phyloP scores from a whole-genome alignment of 1,284 basidiomycete species.

The Apiotrichum porosum region DNA sequence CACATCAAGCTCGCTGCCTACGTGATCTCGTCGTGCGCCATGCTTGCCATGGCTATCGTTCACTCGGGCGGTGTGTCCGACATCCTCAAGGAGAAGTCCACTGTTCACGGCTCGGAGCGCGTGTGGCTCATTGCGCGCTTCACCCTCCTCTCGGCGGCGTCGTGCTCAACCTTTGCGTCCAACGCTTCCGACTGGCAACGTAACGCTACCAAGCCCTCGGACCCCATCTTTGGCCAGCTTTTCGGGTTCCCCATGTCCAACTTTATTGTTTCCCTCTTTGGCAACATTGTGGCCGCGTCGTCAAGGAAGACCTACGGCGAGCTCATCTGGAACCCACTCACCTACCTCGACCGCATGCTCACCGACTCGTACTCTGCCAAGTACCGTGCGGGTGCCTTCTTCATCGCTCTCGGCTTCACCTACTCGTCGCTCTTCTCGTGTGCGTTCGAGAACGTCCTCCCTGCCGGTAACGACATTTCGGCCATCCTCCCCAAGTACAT shows the following conservation, averaged over 20 bases:
- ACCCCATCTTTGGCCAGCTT: slow-evolving; percentile 29
- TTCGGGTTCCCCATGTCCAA: slow-evolving; percentile 47
- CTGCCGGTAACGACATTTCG: slow-evolving; percentile 27
- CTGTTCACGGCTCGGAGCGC: slow-evolving; percentile 50
- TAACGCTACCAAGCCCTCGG: slow-evolving; percentile 59
- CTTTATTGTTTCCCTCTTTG: slow-evolving; percentile 66
- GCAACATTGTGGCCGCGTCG: slow-evolving; percentile 73
- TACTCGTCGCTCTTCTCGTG: slow-evolving; percentile 34
- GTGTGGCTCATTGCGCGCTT: slow-evolving; percentile 58
- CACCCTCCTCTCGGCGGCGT: slow-evolving; percentile 65
- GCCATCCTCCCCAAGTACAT: slow-evolving; percentile 63
- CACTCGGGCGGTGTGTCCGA: slow-evolving; percentile 56
- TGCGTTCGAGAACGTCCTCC: slow-evolving; percentile 32
- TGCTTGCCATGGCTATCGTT: slow-evolving; percentile 29
- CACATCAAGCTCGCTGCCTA: slow-evolving; percentile 33
- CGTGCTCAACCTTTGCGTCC: slow-evolving; percentile 57
- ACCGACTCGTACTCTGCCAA: slow-evolving; percentile 60
- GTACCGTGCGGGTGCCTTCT: slow-evolving; percentile 62
- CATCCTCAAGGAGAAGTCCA: slow-evolving; percentile 70
- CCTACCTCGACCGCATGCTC: slow-evolving; percentile 64
- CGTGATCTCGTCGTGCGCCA: slow-evolving; percentile 24
- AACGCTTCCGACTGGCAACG: slow-evolving; percentile 71
- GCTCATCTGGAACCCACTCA: slow-evolving; percentile 70
- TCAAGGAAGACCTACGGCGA: slow-evolving; percentile 67
- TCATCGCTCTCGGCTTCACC: slow-evolving; percentile 58